A percentile compares a stretch with the other conserved stretches of the same genome.
phyloP scores from a whole-genome alignment of 1,284 basidiomycete species.

The Irpex sp. region DNA sequence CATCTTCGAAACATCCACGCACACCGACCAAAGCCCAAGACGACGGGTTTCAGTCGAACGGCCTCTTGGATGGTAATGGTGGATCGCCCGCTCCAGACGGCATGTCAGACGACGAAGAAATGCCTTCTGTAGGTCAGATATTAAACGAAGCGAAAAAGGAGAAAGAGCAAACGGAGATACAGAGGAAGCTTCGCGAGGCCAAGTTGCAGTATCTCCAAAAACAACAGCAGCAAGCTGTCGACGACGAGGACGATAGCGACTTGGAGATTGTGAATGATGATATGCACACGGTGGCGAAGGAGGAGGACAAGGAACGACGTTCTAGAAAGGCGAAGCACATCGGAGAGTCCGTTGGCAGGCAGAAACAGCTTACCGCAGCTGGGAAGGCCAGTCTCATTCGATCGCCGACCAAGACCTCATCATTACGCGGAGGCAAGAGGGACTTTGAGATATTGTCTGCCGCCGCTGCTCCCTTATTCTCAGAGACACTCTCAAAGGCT shows the following conservation, averaged over 20 bases:
- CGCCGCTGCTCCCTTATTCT: conserved; percentile 16
- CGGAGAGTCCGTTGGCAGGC: conserved; percentile 31
- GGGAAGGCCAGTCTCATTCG: conserved; percentile 19
- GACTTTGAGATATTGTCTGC: conserved; percentile 10
- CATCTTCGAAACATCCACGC: neutral
- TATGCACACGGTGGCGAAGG: conserved; percentile 38
- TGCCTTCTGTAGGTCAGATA: conserved; percentile 30
- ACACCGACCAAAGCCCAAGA: neutral
- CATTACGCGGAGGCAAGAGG: neutral
- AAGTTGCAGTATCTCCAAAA: conserved; percentile 27
- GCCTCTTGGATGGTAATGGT: conserved; percentile 11
- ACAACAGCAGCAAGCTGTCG: conserved; percentile 27
- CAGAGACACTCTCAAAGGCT: conserved; percentile 3
- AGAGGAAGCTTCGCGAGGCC: conserved; percentile 16
- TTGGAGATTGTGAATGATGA: conserved; percentile 43
- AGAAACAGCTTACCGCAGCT: conserved; percentile 33
- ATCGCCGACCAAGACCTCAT: conserved; percentile 24
- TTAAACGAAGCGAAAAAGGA: conserved; percentile 21
- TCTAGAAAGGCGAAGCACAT: conserved; percentile 22
- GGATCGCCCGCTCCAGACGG: neutral
- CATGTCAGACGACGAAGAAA: conserved; percentile 26
- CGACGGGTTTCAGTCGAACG: conserved; percentile 7
- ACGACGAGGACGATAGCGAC: conserved; percentile 50
- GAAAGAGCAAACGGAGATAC: conserved; percentile 11
- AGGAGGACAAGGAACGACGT: conserved; percentile 40